These are phyloP conservation scores for Diaporthe sp. DNA, from an alignment of 2,329 filamentous ascomycete genomes.

Conservation along the genomic window DNA sequence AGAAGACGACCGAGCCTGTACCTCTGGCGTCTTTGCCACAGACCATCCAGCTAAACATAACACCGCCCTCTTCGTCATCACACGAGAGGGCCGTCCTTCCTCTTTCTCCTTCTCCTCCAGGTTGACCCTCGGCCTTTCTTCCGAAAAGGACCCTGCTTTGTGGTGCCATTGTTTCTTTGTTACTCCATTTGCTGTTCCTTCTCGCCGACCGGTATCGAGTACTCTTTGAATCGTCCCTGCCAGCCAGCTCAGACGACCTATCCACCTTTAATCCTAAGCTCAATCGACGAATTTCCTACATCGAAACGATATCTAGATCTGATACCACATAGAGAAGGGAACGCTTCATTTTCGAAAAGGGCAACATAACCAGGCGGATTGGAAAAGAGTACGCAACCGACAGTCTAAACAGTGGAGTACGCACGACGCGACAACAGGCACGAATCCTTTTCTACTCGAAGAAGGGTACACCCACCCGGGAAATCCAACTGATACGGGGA, in stretches of 20 bases:
- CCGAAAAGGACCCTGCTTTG: conserved; percentile 44
- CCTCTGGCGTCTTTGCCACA: conserved; percentile 19
- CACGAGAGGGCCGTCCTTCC: conserved; percentile 43
- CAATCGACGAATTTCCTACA: conserved; percentile 38
- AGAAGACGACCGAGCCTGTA: conserved; percentile 25
- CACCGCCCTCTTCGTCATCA: conserved; percentile 36
- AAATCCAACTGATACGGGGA: neutral
- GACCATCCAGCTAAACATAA: conserved; percentile 27
- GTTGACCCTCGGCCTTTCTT: conserved; percentile 68
- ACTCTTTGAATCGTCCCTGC: conserved; percentile 41
- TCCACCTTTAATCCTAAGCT: conserved; percentile 41
- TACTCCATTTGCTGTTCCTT: conserved; percentile 42
- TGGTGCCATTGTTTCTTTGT: conserved; percentile 47
- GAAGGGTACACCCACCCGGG: conserved; percentile 24
- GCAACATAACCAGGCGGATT: conserved; percentile 34
- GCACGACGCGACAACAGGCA: conserved; percentile 14
- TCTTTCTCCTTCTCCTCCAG: conserved; percentile 63
- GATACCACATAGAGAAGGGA: conserved; percentile 41
- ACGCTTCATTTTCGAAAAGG: conserved; percentile 35
- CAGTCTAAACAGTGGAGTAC: conserved; percentile 4
- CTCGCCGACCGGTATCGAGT: conserved; percentile 43
- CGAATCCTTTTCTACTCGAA: conserved; percentile 17
- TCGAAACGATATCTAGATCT: conserved; percentile 35
- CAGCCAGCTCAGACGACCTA: conserved; percentile 40
- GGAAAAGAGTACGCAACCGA: conserved; percentile 37